Evolutionary conservation across 305 asterid genomes (phyloP).

Genomic region (Stenogyne calaminthoides): DNA sequence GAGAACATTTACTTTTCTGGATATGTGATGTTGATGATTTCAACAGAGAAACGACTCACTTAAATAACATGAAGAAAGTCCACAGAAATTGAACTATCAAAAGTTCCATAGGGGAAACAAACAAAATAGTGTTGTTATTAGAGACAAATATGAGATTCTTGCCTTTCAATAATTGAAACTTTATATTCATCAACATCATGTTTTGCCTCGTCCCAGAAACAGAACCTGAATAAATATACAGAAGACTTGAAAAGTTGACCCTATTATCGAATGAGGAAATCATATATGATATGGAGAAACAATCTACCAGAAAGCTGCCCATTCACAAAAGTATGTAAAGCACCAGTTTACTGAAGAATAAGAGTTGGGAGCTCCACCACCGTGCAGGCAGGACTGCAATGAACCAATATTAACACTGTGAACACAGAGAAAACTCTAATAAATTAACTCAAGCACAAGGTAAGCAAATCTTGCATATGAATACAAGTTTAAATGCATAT

Average conservation of each 20-base stretch:
- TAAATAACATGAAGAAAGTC: constrained; percentile 6
- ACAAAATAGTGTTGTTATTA: neutral
- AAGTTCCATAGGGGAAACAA: neutral
- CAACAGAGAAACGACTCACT: constrained; percentile 3
- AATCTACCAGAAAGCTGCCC: constrained; percentile 76
- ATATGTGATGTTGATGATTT: neutral
- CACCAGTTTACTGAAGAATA: constrained; percentile 76
- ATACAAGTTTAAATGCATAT: constrained; percentile 9
- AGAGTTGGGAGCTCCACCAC: constrained; percentile 83
- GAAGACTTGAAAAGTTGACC: constrained; percentile 27
- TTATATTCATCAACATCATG: too few species aligned
- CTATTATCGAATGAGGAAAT: too few species aligned
- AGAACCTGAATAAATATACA: too few species aligned
- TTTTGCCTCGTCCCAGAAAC: constrained; percentile 83
- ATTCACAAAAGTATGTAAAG: constrained; percentile 79
- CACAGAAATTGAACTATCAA: neutral
- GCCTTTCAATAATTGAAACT: too few species aligned
- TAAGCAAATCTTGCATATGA: neutral
- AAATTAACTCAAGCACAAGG: constrained; percentile 4
- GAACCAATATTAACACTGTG: too few species aligned
- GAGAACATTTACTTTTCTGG: neutral
- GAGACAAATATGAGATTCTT: too few species aligned
- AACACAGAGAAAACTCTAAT: constrained; percentile 22
- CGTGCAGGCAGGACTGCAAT: constrained; percentile 73
- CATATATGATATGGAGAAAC: constrained; percentile 4